Percentiles rank a stretch among this genome's conserved stretches.
These are phyloP conservation scores for Phialocephala subalpina DNA, from an alignment of 2,329 filamentous ascomycete genomes.

Conservation along the genomic window DNA sequence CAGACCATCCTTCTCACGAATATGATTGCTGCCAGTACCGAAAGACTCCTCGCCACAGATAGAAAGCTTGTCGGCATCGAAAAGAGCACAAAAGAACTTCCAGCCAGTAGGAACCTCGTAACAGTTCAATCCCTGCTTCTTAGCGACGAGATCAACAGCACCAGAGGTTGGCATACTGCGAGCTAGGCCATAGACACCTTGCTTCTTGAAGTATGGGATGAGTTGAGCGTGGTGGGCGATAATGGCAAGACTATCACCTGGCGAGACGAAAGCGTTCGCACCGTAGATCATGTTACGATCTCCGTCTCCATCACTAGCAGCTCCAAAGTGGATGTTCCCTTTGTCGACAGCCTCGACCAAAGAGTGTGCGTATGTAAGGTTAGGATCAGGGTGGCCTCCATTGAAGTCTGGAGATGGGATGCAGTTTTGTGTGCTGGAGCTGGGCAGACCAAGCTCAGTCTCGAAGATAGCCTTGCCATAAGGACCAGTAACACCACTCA, in stretches of 20 bases:
- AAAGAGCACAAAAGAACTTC: conserved; percentile 99
- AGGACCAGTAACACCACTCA: conserved; percentile 93
- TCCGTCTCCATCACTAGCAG: conserved; percentile 94
- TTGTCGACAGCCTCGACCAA: conserved; percentile 94
- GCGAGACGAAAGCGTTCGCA: conserved; percentile 94
- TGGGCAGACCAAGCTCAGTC: conserved; percentile 85
- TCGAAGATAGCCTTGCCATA: conserved; percentile 97
- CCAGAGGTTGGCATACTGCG: conserved; percentile 98
- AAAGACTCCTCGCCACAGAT: conserved; percentile 99
- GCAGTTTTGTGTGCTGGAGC: conserved; percentile 87
- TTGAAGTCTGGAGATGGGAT: conserved; percentile 93
- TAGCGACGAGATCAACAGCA: conserved; percentile 93
- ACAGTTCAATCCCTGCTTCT: conserved; percentile 88
- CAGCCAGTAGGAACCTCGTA: conserved; percentile 99
- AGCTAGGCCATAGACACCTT: conserved; percentile 93
- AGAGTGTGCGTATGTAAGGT: conserved; percentile 95
- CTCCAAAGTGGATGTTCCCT: conserved; percentile 92
- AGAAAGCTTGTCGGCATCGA: conserved; percentile 93
- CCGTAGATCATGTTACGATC: conserved; percentile 99
- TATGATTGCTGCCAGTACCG: conserved; percentile 97
- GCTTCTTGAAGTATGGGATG: conserved; percentile 98
- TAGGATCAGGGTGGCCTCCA: conserved; percentile 96
- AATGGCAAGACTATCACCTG: conserved; percentile 96
- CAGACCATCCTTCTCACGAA: conserved; percentile 97
- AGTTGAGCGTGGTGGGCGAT: conserved; percentile 96